Evolutionary conservation across 805 yeast genomes (phyloP).

Genomic region (Lipomyces sp.): DNA sequence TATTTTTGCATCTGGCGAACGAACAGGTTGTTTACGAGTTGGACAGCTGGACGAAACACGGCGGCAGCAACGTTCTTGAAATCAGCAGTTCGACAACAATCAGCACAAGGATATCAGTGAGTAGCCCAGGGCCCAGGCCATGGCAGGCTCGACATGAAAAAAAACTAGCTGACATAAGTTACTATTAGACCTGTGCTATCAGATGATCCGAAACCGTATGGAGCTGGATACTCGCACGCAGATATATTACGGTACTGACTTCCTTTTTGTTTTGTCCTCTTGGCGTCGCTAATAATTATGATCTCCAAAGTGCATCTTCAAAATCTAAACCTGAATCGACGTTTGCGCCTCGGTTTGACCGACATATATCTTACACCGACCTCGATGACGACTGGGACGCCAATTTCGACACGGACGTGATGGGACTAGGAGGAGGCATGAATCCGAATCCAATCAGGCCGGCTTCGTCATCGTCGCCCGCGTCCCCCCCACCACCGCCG

Average conservation of each 20-base stretch:
- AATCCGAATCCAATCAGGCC: slow-evolving; percentile 18
- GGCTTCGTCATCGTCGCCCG: not conserved
- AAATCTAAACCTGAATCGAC: slow-evolving; percentile 22
- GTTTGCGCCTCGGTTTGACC: slow-evolving; percentile 20
- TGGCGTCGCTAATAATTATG: not conserved
- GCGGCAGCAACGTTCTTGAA: slow-evolving; percentile 33
- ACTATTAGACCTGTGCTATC: slow-evolving; percentile 7
- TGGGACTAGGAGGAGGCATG: slow-evolving; percentile 20
- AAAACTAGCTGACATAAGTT: not conserved
- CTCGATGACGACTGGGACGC: slow-evolving; percentile 95
- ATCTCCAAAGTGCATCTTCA: not conserved
- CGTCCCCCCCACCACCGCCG: slow-evolving; percentile 1
- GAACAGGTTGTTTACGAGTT: not conserved
- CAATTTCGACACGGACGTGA: slow-evolving; percentile 52
- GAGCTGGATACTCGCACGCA: slow-evolving; percentile 63
- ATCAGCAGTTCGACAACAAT: slow-evolving; percentile 37
- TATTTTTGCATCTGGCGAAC: not conserved
- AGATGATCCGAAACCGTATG: slow-evolving; percentile 53
- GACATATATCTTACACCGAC: slow-evolving; percentile 56
- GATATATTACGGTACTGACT: slow-evolving; percentile 44
- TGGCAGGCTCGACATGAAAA: not conserved
- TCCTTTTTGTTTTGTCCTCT: not conserved
- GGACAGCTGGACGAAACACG: slow-evolving; percentile 27
- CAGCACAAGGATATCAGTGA: slow-evolving; percentile 47
- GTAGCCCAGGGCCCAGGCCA: slow-evolving; percentile 33